Evolutionary conservation across 805 yeast genomes (phyloP).

Genomic region (Spathaspora passalidarum): DNA sequence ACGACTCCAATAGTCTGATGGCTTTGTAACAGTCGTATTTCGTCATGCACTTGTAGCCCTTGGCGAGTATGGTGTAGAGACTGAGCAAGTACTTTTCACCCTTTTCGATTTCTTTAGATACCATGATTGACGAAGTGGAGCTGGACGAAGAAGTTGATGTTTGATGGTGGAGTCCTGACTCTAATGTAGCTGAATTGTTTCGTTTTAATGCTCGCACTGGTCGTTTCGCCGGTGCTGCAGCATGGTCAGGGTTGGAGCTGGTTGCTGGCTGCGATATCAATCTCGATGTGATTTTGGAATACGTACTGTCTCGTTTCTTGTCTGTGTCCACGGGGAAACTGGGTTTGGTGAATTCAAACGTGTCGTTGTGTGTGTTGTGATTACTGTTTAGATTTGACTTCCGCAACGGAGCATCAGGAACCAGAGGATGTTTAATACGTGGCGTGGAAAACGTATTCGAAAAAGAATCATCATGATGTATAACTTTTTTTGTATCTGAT

Average conservation of each 20-base stretch:
- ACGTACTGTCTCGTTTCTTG: slow-evolving; percentile 30
- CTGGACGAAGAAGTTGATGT: slow-evolving; percentile 5
- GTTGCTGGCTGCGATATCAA: slow-evolving; percentile 39
- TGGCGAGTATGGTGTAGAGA: slow-evolving; percentile 54
- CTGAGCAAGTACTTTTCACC: slow-evolving; percentile 43
- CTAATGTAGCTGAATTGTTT: slow-evolving; percentile 19
- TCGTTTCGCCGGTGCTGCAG: slow-evolving; percentile 5
- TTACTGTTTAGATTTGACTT: slow-evolving; percentile 22
- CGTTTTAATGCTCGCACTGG: slow-evolving; percentile 16
- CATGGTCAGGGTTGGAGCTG: background rate
- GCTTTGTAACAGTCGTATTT: slow-evolving; percentile 80
- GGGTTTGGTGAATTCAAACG: slow-evolving; percentile 32
- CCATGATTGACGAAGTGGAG: slow-evolving; percentile 9
- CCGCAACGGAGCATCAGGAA: slow-evolving; percentile 37
- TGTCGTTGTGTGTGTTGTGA: slow-evolving; percentile 4
- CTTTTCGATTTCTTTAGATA: slow-evolving; percentile 23
- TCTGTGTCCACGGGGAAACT: slow-evolving; percentile 19
- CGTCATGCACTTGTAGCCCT: slow-evolving; percentile 56
- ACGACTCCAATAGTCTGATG: slow-evolving; percentile 58
- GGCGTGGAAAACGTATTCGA: slow-evolving; percentile 26
- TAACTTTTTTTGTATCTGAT: slow-evolving; percentile 5
- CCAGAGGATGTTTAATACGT: slow-evolving; percentile 16
- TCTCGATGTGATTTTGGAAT: slow-evolving; percentile 47
- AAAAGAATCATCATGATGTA: slow-evolving; percentile 22
- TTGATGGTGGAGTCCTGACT: slow-evolving; percentile 6